phyloP scores from a whole-genome alignment of 139 green algal species.

The Chlorella sp. region DNA sequence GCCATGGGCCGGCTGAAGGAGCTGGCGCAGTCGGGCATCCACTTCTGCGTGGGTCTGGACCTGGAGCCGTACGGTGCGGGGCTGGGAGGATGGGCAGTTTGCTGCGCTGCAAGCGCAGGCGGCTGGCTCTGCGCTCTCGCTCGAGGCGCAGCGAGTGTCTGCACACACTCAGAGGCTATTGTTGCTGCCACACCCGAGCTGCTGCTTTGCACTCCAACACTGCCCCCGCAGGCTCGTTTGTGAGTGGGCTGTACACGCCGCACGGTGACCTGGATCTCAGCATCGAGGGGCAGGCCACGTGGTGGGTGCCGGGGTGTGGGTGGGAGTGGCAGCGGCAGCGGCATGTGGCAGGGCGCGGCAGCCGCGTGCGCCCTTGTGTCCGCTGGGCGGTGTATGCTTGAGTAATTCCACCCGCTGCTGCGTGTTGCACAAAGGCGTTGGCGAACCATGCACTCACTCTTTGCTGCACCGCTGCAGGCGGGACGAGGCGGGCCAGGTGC shows the following conservation, averaged over 20 bases:
- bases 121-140: too few relatives aligned
- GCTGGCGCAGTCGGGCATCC: slow-evolving; percentile 35
- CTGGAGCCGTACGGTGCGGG: slow-evolving; percentile 35
- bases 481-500: slow-evolving; percentile 10
- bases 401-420: too few relatives aligned
- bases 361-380: too few relatives aligned
- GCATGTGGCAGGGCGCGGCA: too few relatives aligned
- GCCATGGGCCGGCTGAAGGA: slow-evolving; percentile 26
- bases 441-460: too few relatives aligned
- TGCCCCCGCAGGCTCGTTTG: slow-evolving; percentile 31
- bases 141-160: too few relatives aligned
- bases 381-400: too few relatives aligned
- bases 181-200: neutral
- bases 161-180: too few relatives aligned
- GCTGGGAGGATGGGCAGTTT: neutral
- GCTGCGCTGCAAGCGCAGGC: neutral
- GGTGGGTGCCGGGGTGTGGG: neutral
- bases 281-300: slow-evolving; percentile 45
- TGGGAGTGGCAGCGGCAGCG: neutral
- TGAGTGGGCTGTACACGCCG: slow-evolving; percentile 53
- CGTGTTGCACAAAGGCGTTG: neutral
- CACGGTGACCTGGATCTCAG: slow-evolving; percentile 56
- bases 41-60: slow-evolving; percentile 37
- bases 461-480: neutral
- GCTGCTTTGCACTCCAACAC: neutral